Evolutionary conservation across 805 yeast species (phyloP), one percentile per base, ranked within the genome.

Genomic region (Saturnispora ahearnii): DNA sequence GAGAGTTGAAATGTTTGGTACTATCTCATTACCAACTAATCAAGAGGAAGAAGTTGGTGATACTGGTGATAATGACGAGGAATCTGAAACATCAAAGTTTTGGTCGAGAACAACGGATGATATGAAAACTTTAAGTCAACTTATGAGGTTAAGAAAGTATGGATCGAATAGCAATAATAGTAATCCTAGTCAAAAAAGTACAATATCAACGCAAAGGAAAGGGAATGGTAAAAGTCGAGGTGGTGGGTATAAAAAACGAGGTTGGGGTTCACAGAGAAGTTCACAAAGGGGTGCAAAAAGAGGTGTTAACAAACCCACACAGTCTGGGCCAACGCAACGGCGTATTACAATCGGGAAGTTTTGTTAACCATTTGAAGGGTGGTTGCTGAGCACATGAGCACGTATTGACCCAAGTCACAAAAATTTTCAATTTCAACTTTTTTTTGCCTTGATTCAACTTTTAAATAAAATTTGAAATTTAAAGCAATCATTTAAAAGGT

Each of bases 1-100:
- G 46, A 38, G 58, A 50, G 45, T 56, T 52, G 44, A 49, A 58
- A 40, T 53, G 48, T 45, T 47, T 53, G 59, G 50, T 15, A 53
- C 41, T 2, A 15, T 45, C 32, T 15, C 24, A 8, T 38, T 52
- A 18, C 31, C 42, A 31, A 29, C 4, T n/a, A 8, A 29, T 52
- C 18, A 30, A n/a, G n/a, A 34, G 3, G 44, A 28, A 2, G 43
- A 21, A 3, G 21, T 30, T 10, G 45, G 13, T 11, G 18, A 31
- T 22, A 30, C 28, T 22, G 44, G 32, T 26, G 48, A 41, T 33
- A 45, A 43, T 24, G 2, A 21, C 9, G 33, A 41, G 12, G 22
- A 26, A n/a, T 12, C 33, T 9, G 26, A 21, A 22, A 44, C 31
- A 5, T 49, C 51, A 5, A 37, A 41, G 24, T 49, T 37, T 37